A percentile compares a stretch with the other conserved stretches of the same genome.
Conservation (phyloP, 495 filamentous ascomycete genomes). For the Penicillium roqueforti region DNA sequence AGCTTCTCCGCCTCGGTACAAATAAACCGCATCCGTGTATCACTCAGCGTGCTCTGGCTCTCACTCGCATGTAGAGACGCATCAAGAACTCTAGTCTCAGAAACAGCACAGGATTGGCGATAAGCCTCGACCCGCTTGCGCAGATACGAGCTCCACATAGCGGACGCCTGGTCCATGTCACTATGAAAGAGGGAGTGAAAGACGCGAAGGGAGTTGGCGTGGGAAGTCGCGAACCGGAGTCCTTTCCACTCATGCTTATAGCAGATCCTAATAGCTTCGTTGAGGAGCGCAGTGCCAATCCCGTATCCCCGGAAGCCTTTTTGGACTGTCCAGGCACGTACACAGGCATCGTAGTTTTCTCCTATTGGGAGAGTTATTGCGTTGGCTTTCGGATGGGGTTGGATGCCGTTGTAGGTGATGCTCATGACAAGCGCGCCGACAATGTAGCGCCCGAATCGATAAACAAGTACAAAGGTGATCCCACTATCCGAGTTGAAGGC, state of each 20-base stretch:
- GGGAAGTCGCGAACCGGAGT: conserved; percentile 60
- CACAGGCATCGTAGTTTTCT: conserved; percentile 30
- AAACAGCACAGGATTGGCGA: background rate
- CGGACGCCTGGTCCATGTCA: background rate
- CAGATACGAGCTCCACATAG: background rate
- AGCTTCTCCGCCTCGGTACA: background rate
- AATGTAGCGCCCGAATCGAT: conserved; percentile 52
- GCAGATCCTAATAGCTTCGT: conserved; percentile 57
- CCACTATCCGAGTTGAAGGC: conserved; percentile 4
- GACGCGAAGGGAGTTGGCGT: conserved; percentile 54
- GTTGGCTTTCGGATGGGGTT: background rate
- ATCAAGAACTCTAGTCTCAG: background rate
- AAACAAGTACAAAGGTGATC: conserved; percentile 41
- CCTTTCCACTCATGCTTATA: conserved; percentile 51
- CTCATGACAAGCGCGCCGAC: conserved; percentile 54
- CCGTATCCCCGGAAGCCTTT: conserved; percentile 61
- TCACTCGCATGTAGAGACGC: background rate
- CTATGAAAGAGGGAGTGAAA: background rate
- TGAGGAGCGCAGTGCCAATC: conserved; percentile 63
- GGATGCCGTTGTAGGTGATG: conserved; percentile 27
- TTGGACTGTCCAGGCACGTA: conserved; percentile 73
- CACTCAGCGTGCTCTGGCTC: background rate
- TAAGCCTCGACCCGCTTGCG: background rate
- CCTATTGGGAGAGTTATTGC: background rate
- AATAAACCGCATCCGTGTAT: background rate